These are phyloP conservation scores for Monosporozyma aquatica DNA, from an alignment of 805 yeast species.

Conservation along the genomic window DNA sequence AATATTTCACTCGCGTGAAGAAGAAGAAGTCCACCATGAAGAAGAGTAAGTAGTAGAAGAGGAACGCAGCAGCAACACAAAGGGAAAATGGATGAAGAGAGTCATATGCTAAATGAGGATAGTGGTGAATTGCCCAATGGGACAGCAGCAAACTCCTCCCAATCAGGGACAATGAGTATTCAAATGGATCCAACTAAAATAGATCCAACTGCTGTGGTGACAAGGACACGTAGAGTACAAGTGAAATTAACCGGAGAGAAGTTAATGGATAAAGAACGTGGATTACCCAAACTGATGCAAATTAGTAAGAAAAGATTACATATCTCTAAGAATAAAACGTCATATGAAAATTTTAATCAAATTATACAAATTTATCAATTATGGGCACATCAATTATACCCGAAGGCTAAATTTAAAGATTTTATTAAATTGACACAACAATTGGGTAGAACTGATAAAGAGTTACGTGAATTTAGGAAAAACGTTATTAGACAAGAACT, in stretches of 20 bases:
- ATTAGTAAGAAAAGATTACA: conserved; percentile 29
- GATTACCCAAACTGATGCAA: conserved; percentile 44
- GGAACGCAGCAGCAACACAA: no score
- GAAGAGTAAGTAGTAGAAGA: no score
- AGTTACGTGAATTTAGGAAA: conserved; percentile 36
- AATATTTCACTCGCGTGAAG: no score
- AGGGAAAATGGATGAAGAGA: conserved; percentile 6
- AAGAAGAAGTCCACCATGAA: no score
- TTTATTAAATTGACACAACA: conserved; percentile 46
- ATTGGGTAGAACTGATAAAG: conserved; percentile 38
- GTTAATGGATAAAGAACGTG: conserved; percentile 40
- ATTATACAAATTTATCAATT: conserved; percentile 52
- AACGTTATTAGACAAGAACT: conserved; percentile 34
- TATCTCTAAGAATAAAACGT: conserved; percentile 24
- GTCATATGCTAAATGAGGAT: conserved; percentile 3
- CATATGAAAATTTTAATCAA: conserved; percentile 22
- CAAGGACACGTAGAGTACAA: conserved; percentile 21
- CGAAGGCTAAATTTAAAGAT: conserved; percentile 71
- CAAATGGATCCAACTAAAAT: conserved; percentile 10
- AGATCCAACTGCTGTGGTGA: conserved; percentile 23
- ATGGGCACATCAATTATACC: conserved; percentile 71
- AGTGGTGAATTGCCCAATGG: background rate
- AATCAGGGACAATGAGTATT: no score
- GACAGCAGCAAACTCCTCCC: background rate
- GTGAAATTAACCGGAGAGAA: conserved; percentile 45